Evolutionary conservation across 768 basidiomycete species (phyloP).

Genomic region (Xanthoconium purpureum): DNA sequence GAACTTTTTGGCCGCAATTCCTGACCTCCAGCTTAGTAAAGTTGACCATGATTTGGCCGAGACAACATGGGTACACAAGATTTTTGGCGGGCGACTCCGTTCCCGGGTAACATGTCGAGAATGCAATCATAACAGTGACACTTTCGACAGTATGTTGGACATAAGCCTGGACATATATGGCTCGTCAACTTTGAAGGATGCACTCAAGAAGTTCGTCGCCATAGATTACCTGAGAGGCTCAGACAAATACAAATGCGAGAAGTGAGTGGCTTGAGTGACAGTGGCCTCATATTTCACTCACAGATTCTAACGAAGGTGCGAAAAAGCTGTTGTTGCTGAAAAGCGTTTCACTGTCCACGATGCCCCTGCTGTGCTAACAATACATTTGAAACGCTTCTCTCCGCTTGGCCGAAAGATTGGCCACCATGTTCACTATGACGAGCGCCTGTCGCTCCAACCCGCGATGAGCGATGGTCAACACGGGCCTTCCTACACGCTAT

Average conservation of each 20-base stretch:
- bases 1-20: background rate
- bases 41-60: constrained; percentile 67
- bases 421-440: constrained; percentile 74
- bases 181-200: constrained; percentile 59
- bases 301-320: constrained; percentile 61
- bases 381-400: constrained; percentile 95
- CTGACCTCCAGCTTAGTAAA: constrained; percentile 47
- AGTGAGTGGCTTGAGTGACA: constrained; percentile 51
- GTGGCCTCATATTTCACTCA: constrained; percentile 3
- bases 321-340: constrained; percentile 83
- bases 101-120: constrained; percentile 84
- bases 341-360: constrained; percentile 88
- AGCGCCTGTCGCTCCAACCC: constrained; percentile 64
- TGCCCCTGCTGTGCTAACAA: constrained; percentile 82
- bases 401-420: constrained; percentile 86
- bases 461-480: constrained; percentile 82
- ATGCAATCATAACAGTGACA: constrained; percentile 89
- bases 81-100: constrained; percentile 90
- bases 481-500: constrained; percentile 80
- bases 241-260: constrained; percentile 99
- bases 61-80: constrained; percentile 90
- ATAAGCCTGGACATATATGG: constrained; percentile 86
- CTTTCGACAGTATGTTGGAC: constrained; percentile 93
- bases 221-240: constrained; percentile 82
- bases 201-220: constrained; percentile 75